These are phyloP conservation scores for Yarrowia porcina DNA, from an alignment of 805 yeast species.

Conservation along the genomic window DNA sequence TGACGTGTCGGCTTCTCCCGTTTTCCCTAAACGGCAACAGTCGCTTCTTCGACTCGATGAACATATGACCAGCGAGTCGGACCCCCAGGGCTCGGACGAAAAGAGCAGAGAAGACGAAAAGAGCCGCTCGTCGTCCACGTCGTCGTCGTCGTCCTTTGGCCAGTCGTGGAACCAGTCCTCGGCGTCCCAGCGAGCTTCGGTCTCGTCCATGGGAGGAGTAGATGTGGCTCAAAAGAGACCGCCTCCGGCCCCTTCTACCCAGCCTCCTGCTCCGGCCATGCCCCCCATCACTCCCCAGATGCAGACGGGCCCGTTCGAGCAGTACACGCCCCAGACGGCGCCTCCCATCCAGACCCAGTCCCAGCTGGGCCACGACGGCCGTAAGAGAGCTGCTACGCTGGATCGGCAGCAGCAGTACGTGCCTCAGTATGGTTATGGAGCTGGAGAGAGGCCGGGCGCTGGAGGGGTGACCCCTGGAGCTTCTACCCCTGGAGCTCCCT, in stretches of 20 bases:
- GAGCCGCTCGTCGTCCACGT: conserved; percentile 2
- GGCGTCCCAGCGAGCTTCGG: neutral
- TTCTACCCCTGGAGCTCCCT: neutral
- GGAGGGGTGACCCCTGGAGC: no score
- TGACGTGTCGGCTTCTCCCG: conserved; percentile 10
- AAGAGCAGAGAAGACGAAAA: neutral
- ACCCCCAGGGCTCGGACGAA: no score
- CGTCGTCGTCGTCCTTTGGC: conserved; percentile 10
- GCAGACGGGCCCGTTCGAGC: conserved; percentile 10
- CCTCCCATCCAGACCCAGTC: conserved; percentile 16
- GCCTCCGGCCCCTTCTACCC: neutral
- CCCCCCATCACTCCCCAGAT: conserved; percentile 11
- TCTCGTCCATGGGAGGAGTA: neutral
- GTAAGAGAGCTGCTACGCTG: conserved; percentile 14
- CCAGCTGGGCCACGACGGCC: neutral
- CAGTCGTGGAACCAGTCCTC: conserved; percentile 15
- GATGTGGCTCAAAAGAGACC: neutral
- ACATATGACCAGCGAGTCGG: neutral
- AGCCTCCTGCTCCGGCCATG: no score
- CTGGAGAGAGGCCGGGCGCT: no score
- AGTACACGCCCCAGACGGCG: conserved; percentile 11
- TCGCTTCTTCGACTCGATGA: conserved; percentile 7
- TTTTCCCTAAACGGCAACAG: conserved; percentile 11
- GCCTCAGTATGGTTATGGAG: neutral
- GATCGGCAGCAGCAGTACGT: conserved; percentile 24